These are phyloP conservation scores for Boletus insuetus DNA, from an alignment of 768 basidiomycete genomes.

Conservation along the genomic window DNA sequence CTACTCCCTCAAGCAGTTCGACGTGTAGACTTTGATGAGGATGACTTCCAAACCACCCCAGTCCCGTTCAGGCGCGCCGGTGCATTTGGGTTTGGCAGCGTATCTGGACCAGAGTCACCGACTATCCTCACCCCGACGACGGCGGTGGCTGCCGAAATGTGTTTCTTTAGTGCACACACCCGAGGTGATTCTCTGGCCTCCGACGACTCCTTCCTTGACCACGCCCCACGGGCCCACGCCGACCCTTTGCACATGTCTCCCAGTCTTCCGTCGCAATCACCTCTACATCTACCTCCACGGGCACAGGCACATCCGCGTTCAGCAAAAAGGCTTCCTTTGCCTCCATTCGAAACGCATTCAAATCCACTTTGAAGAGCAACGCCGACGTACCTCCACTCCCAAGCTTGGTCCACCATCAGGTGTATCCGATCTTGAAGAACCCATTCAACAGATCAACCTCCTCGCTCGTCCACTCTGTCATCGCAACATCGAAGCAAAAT, in stretches of 20 bases:
- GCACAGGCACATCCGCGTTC: slow-evolving; percentile 44
- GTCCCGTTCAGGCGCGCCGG: slow-evolving; percentile 69
- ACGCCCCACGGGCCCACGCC: slow-evolving; percentile 51
- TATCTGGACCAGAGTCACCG: slow-evolving; percentile 66
- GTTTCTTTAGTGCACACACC: slow-evolving; percentile 59
- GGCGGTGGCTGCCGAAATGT: slow-evolving; percentile 45
- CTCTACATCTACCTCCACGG: slow-evolving; percentile 21
- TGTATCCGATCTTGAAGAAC: slow-evolving; percentile 72
- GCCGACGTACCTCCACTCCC: slow-evolving; percentile 77
- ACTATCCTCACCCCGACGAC: slow-evolving; percentile 50
- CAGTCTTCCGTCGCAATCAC: slow-evolving; percentile 67
- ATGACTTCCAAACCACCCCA: slow-evolving; percentile 58
- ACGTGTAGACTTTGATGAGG: slow-evolving; percentile 76
- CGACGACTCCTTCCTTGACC: slow-evolving; percentile 68
- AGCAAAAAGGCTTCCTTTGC: slow-evolving; percentile 83
- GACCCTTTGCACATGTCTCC: slow-evolving; percentile 67
- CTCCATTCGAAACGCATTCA: slow-evolving; percentile 85
- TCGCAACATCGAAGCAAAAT: slow-evolving; percentile 38
- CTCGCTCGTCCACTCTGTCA: slow-evolving; percentile 55
- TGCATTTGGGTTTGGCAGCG: slow-evolving; percentile 44
- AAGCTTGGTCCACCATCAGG: slow-evolving; percentile 55
- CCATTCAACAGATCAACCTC: slow-evolving; percentile 82
- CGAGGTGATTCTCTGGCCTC: slow-evolving; percentile 80
- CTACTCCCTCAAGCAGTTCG: not conserved
- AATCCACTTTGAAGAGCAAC: slow-evolving; percentile 50